A percentile compares a stretch with the other conserved stretches of the same genome.
These are phyloP conservation scores for Aspergillus sp. DNA, from an alignment of 2,329 filamentous ascomycete species.

Conservation along the genomic window DNA sequence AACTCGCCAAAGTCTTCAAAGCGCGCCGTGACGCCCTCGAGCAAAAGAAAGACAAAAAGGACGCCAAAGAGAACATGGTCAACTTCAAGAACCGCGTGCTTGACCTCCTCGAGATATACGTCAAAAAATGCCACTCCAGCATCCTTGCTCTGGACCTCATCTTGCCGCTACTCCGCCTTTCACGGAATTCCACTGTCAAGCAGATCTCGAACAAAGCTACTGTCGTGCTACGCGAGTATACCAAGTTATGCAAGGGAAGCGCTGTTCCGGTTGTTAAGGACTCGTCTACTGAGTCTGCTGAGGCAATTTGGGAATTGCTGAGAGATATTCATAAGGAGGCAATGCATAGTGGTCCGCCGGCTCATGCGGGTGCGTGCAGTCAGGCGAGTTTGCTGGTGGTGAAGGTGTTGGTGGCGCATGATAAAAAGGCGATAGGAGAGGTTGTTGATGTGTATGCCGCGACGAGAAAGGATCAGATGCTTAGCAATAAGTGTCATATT, in stretches of 20 bases:
- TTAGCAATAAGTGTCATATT: constrained; percentile 50
- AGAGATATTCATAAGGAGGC: constrained; percentile 60
- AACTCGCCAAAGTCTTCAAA: constrained; percentile 77
- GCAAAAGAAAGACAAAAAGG: constrained; percentile 76
- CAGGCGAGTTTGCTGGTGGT: constrained; percentile 41
- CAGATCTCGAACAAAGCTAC: constrained; percentile 65
- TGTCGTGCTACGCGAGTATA: constrained; percentile 64
- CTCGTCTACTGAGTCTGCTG: constrained; percentile 21
- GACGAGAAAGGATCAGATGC: constrained; percentile 53
- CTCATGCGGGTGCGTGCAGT: constrained; percentile 67
- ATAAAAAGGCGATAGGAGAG: constrained; percentile 46
- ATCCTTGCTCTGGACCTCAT: constrained; percentile 61
- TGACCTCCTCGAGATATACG: constrained; percentile 76
- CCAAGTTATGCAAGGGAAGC: constrained; percentile 52
- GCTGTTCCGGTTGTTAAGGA: constrained; percentile 34
- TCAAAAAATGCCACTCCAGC: constrained; percentile 67
- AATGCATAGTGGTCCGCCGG: constrained; percentile 49
- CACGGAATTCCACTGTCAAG: constrained; percentile 68
- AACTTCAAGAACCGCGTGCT: constrained; percentile 94
- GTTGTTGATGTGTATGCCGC: constrained; percentile 58
- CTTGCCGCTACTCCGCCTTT: constrained; percentile 65
- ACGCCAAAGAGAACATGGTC: constrained; percentile 79
- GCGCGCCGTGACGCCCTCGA: constrained; percentile 59
- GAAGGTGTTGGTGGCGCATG: constrained; percentile 36
- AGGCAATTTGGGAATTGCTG: constrained; percentile 51